Percentiles rank a stretch among this genome's conserved stretches.
phyloP scores from a whole-genome alignment of 2,329 filamentous ascomycete species.

The Thermothelomyces thermophilus region DNA sequence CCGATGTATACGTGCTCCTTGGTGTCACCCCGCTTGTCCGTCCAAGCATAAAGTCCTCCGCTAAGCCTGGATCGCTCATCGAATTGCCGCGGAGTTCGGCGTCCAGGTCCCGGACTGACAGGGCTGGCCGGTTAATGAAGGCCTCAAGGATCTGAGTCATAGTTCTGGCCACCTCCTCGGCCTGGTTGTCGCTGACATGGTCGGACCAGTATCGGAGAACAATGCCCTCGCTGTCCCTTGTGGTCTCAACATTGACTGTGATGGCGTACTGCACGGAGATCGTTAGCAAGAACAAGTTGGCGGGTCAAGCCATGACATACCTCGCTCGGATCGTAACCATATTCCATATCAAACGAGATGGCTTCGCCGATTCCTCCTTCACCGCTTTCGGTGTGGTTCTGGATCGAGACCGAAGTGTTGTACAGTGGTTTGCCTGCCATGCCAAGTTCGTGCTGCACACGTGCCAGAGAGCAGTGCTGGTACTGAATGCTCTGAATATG shows the following conservation, averaged over 20 bases:
- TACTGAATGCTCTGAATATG: conserved; percentile 20
- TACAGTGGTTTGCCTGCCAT: conserved; percentile 21
- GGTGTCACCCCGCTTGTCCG: background rate
- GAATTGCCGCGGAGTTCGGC: background rate
- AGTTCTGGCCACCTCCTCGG: conserved; percentile 15
- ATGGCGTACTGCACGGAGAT: conserved; percentile 18
- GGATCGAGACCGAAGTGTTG: conserved; percentile 24
- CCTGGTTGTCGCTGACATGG: conserved; percentile 21
- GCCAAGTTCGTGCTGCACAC: conserved; percentile 23
- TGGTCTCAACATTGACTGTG: conserved; percentile 23
- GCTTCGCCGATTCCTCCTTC: background rate
- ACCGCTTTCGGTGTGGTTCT: conserved; percentile 14
- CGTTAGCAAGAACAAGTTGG: background rate
- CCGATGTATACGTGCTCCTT: background rate
- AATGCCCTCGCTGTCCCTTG: conserved; percentile 18
- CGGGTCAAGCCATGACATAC: background rate
- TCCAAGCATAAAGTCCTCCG: background rate
- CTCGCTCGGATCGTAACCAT: conserved; percentile 23
- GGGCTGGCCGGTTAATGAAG: conserved; percentile 16
- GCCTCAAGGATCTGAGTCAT: conserved; percentile 19
- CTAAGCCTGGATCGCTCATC: background rate
- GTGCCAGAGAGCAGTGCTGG: conserved; percentile 21
- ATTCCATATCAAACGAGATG: conserved; percentile 21
- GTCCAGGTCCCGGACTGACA: conserved; percentile 17
- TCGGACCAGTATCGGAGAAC: conserved; percentile 25